phyloP scores from a whole-genome alignment of 1,139 yeast genomes.

The Magnusiomyces suaveolens region DNA sequence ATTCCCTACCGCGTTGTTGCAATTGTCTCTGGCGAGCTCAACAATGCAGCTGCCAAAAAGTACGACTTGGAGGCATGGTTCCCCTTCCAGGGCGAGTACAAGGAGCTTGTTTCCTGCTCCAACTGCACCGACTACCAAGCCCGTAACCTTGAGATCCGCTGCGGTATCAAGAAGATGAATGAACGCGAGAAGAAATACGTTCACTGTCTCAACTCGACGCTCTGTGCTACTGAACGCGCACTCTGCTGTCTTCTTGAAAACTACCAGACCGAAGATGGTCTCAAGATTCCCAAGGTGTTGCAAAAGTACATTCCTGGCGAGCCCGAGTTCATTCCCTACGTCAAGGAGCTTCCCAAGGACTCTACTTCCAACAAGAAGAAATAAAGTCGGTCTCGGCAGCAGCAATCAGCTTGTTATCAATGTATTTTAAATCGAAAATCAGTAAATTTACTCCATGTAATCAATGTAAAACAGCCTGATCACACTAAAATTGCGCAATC shows the following conservation, averaged over 20 bases:
- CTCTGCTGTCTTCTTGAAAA: constrained; percentile 94
- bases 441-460: too few species aligned
- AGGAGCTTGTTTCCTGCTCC: constrained; percentile 95
- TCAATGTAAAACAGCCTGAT: too few species aligned
- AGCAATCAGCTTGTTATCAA: too few species aligned
- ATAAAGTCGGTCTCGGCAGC: too few species aligned
- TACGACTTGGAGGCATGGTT: constrained; percentile 99
- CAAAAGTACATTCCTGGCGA: constrained; percentile 96
- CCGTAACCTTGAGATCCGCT: constrained; percentile 94
- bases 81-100: constrained; percentile 98
- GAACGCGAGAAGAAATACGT: constrained; percentile 96
- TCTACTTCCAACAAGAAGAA: constrained; percentile 14
- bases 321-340: constrained; percentile 89
- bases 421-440: too few species aligned
- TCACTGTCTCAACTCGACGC: constrained; percentile 94
- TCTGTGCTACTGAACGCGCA: constrained; percentile 97
- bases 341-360: constrained; percentile 87
- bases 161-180: constrained; percentile 93
- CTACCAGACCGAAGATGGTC: constrained; percentile 94
- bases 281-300: constrained; percentile 86
- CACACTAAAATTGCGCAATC: too few species aligned
- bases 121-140: constrained; percentile 99
- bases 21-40: constrained; percentile 95
- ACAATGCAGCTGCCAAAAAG: constrained; percentile 98
- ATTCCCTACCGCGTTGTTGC: constrained; percentile 96